Conservation (phyloP, 805 yeast species). For the Brettanomyces sp. region DNA sequence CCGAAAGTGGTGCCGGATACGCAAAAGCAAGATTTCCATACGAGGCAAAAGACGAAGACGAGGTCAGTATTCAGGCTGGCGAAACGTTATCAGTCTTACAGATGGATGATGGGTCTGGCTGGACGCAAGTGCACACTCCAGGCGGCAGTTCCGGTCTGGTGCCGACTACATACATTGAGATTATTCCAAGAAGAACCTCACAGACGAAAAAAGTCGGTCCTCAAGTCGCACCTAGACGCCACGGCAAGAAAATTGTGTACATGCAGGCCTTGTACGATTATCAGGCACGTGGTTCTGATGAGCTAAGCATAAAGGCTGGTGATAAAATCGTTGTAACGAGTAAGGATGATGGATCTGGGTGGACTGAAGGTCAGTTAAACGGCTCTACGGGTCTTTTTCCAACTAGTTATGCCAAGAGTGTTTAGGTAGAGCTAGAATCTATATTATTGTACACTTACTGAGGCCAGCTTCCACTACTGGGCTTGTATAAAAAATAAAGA, state of each 20-base stretch:
- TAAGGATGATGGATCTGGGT: slow-evolving; percentile 75
- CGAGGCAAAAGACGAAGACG: slow-evolving; percentile 66
- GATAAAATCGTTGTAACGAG: slow-evolving; percentile 61
- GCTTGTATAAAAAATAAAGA: too few species aligned
- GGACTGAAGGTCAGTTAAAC: slow-evolving; percentile 85
- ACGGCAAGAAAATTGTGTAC: slow-evolving; percentile 55
- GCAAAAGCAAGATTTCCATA: slow-evolving; percentile 56
- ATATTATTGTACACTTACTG: too few species aligned
- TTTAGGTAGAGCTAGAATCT: too few species aligned
- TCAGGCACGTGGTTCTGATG: slow-evolving; percentile 71
- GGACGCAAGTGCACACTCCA: slow-evolving; percentile 61
- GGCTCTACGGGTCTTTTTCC: slow-evolving; percentile 70
- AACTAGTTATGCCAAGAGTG: slow-evolving; percentile 50
- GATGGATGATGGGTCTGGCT: slow-evolving; percentile 84
- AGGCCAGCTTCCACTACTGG: too few species aligned
- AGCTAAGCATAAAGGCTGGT: slow-evolving; percentile 61
- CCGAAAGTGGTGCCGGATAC: background rate
- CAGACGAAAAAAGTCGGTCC: slow-evolving; percentile 50
- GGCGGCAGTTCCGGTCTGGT: slow-evolving; percentile 59
- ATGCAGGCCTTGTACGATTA: slow-evolving; percentile 70
- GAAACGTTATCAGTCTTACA: slow-evolving; percentile 51
- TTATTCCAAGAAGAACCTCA: slow-evolving; percentile 14
- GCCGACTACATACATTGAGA: slow-evolving; percentile 70
- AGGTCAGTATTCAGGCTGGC: slow-evolving; percentile 51
- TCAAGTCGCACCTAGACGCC: slow-evolving; percentile 61